A percentile compares a stretch with the other conserved stretches of the same genome.
These are phyloP conservation scores for Vachellia collinsii DNA, from an alignment of 306 rosid genomes.

Conservation along the genomic window DNA sequence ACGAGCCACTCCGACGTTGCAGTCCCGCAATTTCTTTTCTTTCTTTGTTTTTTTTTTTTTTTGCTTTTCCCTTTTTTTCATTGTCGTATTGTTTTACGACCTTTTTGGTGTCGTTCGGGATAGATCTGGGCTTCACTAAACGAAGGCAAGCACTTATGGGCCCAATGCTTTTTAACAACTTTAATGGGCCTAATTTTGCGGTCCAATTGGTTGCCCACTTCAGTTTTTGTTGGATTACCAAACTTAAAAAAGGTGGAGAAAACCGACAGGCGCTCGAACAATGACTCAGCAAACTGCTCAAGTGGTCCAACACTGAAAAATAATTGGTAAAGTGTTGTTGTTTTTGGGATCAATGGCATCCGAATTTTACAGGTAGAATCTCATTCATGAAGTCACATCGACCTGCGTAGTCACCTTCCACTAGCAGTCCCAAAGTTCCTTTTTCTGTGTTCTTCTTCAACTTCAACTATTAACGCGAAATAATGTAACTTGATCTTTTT, in stretches of 20 bases:
- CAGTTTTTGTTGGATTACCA: neutral
- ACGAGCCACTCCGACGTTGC: neutral
- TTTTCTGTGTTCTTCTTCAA: constrained; percentile 4
- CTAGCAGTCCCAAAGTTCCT: constrained; percentile 27
- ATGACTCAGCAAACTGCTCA: constrained; percentile 22
- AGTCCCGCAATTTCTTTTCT: neutral
- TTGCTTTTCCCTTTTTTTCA: neutral
- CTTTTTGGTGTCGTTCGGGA: neutral
- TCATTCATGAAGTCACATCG: constrained; percentile 11
- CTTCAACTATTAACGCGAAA: neutral
- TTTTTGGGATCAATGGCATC: constrained; percentile 29
- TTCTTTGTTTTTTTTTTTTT: neutral
- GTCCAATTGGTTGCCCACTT: neutral
- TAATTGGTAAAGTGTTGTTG: constrained; percentile 16
- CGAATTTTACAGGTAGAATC: constrained; percentile 22
- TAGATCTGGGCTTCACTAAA: constrained; percentile 4
- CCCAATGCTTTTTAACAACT: neutral
- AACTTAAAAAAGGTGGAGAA: neutral
- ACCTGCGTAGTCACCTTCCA: constrained; percentile 33
- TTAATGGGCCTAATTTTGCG: neutral
- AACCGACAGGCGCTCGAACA: neutral
- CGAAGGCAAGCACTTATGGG: neutral
- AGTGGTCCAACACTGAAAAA: constrained; percentile 45
- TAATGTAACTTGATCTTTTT: constrained; percentile 6
- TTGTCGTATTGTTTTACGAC: neutral